Conservation (phyloP, 805 yeast species). For the Starmerella cellae region DNA sequence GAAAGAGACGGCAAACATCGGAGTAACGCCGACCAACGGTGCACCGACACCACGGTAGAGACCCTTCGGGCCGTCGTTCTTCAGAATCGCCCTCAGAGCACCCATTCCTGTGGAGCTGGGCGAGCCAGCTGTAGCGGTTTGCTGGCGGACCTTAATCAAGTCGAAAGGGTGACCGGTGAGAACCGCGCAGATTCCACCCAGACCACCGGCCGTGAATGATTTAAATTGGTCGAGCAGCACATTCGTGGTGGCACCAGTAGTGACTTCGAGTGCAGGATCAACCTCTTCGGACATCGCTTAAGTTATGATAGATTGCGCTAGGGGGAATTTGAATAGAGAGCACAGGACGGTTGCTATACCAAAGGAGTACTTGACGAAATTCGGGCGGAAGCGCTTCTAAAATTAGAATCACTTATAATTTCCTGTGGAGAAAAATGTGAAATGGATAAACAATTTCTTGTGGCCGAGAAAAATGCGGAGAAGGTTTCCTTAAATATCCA, state of each 20-base stretch:
- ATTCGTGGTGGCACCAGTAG: constrained; percentile 1
- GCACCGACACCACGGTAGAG: constrained; percentile 90
- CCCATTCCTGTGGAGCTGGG: constrained; percentile 41
- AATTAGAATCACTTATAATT: too few species aligned
- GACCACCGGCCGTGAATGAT: constrained; percentile 85
- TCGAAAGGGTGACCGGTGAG: constrained; percentile 95
- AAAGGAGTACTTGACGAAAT: too few species aligned
- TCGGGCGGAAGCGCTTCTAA: too few species aligned
- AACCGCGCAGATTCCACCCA: constrained; percentile 94
- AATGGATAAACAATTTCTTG: too few species aligned
- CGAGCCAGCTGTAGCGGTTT: constrained; percentile 40
- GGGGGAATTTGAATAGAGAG: too few species aligned
- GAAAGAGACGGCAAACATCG: constrained; percentile 94
- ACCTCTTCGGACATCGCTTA: constrained; percentile 21
- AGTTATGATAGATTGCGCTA: too few species aligned
- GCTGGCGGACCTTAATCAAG: constrained; percentile 79
- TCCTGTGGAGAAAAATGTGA: too few species aligned
- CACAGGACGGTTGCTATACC: too few species aligned
- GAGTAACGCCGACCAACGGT: constrained; percentile 92
- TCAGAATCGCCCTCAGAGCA: constrained; percentile 45
- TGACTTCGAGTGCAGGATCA: constrained; percentile 17
- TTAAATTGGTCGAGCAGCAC: constrained; percentile 59
- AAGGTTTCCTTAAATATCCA: too few species aligned
- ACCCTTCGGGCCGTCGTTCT: constrained; percentile 64
- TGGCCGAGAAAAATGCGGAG: too few species aligned